Base-by-base conservation (phyloP, 2,329 filamentous ascomycete genomes). In the Hypoxylon sp. region DNA sequence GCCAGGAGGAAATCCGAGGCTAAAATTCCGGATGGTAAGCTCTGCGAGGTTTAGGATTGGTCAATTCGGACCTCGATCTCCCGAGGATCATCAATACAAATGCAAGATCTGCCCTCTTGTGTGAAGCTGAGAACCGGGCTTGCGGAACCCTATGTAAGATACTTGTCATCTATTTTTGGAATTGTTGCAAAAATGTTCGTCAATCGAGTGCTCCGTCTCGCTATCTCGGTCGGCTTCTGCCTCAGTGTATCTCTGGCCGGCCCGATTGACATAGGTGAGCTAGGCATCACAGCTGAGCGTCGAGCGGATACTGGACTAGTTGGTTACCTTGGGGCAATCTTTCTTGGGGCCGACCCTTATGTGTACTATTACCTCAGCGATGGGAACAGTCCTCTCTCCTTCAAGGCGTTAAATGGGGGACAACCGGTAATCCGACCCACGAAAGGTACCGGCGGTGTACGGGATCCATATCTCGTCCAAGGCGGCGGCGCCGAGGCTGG, bases 301-400 rank as follows among this genome's bases (percentile, higher is more conserved):
- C 59, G 71, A 60, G 63, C 71, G 26, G 65, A 75, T 31, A 9
- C 75, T 0, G 73, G 66, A 40, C 66, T 80, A 2, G 75, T 74
- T 0, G 77, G 78, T 2, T 82, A 82, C 61, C 66, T 82, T 2
- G 78, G 78, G 2, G 78, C 75, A 6, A 80, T 82, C 64, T 83
- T 82, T 62, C 73, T 81, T 3, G 79, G 79, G 4, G 72, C 76
- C 19, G 76, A 79, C 25, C 79, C 78, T 0, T 76, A 74, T 40
- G 74, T 82, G 2, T 82, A 81, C 62, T 76, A 80, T 51, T 80
- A 82, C 59, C 70, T 78, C 29, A 79, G 77, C 60, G 75, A 79
- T 29, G 77, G 76, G 42, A 81, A 82, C 61, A 73, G 78, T 57
- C 69, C 78, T 0, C 62, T 75, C 9, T 76, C 76, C 1, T 77